Evolutionary conservation across 2,329 filamentous ascomycete genomes (phyloP).

Genomic region (Penicillium frequentans): DNA sequence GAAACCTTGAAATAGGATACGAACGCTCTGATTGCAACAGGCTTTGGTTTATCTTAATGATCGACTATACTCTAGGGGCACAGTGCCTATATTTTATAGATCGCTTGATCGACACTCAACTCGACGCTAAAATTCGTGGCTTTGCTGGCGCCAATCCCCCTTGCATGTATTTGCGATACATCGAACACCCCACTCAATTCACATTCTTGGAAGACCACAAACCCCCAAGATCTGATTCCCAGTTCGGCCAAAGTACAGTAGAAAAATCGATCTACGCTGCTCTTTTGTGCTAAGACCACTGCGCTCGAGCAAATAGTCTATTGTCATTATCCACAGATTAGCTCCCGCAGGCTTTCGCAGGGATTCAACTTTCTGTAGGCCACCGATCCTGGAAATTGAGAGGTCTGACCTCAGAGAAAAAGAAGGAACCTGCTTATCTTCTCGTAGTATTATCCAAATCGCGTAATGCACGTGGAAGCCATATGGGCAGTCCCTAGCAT

Average conservation of each 20-base stretch:
- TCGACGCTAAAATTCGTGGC: background rate
- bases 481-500: conserved; percentile 22
- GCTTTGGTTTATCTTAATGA: background rate
- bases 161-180: background rate
- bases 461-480: conserved; percentile 19
- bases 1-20: background rate
- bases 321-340: background rate
- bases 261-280: background rate
- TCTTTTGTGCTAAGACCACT: background rate
- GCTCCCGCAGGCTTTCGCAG: background rate
- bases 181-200: background rate
- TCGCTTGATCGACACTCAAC: background rate
- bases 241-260: too few relatives aligned
- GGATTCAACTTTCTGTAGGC: background rate
- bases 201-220: background rate
- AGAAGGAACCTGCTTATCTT: background rate
- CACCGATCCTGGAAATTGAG: background rate
- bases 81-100: background rate
- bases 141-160: background rate
- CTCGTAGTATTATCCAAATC: conserved; percentile 4
- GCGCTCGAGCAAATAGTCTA: background rate
- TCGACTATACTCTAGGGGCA: background rate
- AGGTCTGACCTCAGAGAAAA: background rate
- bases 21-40: background rate
- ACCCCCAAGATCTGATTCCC: background rate